Percentiles rank a stretch among this genome's conserved stretches.
Conservation (phyloP, 129 eudicot genomes). For the Lactuca saligna region DNA sequence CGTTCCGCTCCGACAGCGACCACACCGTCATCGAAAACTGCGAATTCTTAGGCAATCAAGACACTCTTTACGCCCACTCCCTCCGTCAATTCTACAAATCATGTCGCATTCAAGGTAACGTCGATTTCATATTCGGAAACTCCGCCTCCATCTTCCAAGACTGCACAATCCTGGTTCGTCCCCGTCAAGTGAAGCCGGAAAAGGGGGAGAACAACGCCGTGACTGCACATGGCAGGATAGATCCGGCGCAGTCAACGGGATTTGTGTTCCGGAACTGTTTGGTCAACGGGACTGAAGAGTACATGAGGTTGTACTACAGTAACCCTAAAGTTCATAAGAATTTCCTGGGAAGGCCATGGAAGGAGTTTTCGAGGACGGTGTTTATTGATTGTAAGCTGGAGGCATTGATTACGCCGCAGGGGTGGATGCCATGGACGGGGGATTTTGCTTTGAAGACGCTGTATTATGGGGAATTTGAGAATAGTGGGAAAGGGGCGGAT, state of each 20-base stretch:
- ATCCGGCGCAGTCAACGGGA: constrained; percentile 66
- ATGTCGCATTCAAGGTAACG: constrained; percentile 61
- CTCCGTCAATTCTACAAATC: constrained; percentile 69
- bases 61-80: constrained; percentile 67
- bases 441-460: constrained; percentile 60
- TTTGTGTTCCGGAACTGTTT: constrained; percentile 56
- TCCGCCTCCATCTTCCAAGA: constrained; percentile 60
- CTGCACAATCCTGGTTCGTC: constrained; percentile 55
- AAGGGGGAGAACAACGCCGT: constrained; percentile 71
- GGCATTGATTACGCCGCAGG: constrained; percentile 45
- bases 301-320: constrained; percentile 44
- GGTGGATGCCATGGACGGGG: constrained; percentile 82
- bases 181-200: constrained; percentile 56
- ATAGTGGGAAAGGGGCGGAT: constrained; percentile 49
- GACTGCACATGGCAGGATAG: constrained; percentile 78
- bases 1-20: constrained; percentile 65
- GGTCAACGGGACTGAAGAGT: constrained; percentile 58
- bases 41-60: constrained; percentile 66
- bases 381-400: constrained; percentile 48
- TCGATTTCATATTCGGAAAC: constrained; percentile 82
- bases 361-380: constrained; percentile 69
- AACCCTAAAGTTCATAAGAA: constrained; percentile 56
- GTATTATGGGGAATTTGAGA: constrained; percentile 63
- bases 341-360: constrained; percentile 84
- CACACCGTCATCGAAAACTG: constrained; percentile 58